These are phyloP conservation scores for Naganishia kalamii DNA, from an alignment of 768 basidiomycete genomes.

Conservation along the genomic window DNA sequence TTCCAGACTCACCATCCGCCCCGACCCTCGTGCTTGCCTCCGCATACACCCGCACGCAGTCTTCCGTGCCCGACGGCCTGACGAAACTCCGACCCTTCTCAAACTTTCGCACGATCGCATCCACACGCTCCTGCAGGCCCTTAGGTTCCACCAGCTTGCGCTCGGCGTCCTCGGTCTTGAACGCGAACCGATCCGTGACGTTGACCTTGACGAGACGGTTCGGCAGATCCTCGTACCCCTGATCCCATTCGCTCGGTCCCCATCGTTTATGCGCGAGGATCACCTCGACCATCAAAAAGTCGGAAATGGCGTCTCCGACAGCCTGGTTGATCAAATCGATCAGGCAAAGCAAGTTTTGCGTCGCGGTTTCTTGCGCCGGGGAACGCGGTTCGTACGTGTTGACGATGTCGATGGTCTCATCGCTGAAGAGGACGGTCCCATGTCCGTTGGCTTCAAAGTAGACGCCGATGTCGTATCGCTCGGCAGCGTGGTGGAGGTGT, in stretches of 20 bases:
- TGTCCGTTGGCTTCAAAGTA: constrained; percentile 99
- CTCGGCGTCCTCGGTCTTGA: constrained; percentile 91
- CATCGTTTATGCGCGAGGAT: constrained; percentile 85
- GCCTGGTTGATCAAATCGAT: constrained; percentile 91
- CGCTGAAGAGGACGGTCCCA: constrained; percentile 92
- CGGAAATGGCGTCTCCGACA: constrained; percentile 92
- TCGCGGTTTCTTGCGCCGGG: constrained; percentile 71
- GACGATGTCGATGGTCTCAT: constrained; percentile 60
- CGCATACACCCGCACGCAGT: constrained; percentile 94
- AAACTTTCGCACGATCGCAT: constrained; percentile 69
- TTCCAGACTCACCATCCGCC: constrained; percentile 67
- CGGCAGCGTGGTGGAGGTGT: constrained; percentile 94
- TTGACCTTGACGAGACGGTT: constrained; percentile 91
- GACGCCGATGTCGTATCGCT: constrained; percentile 88
- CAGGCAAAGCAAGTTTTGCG: constrained; percentile 69
- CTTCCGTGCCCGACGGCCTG: constrained; percentile 93
- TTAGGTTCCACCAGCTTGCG: constrained; percentile 72
- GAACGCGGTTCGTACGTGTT: constrained; percentile 64
- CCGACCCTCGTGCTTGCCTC: constrained; percentile 69
- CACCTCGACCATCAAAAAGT: constrained; percentile 88
- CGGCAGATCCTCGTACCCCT: constrained; percentile 83
- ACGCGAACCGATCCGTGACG: constrained; percentile 70
- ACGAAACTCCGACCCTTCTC: constrained; percentile 87
- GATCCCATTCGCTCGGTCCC: constrained; percentile 78
- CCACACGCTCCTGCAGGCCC: constrained; percentile 73